Evolutionary conservation across 768 basidiomycete genomes (phyloP).

Genomic region (Phaeotremella fagi): DNA sequence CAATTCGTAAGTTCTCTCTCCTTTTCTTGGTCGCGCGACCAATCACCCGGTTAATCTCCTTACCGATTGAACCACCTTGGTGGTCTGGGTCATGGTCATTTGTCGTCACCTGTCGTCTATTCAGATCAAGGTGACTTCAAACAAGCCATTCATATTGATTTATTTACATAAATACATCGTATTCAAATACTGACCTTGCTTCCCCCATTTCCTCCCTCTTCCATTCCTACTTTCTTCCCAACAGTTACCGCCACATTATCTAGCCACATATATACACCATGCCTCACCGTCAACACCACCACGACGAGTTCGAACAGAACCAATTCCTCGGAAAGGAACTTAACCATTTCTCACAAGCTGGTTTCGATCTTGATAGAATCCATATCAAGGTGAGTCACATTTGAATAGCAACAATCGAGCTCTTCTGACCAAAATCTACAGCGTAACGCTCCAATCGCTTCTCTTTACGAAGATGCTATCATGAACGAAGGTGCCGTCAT

Average conservation of each 20-base stretch:
- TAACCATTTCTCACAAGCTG: conserved; percentile 96
- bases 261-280: conserved; percentile 10
- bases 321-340: conserved; percentile 79
- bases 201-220: background rate
- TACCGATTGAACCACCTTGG: too few relatives aligned
- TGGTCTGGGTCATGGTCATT: too few relatives aligned
- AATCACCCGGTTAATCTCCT: too few relatives aligned
- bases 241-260: background rate
- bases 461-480: conserved; percentile 95
- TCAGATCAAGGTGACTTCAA: too few relatives aligned
- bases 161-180: too few relatives aligned
- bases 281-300: conserved; percentile 27
- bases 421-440: conserved; percentile 3
- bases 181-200: too few relatives aligned
- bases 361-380: conserved; percentile 97
- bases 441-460: conserved; percentile 55
- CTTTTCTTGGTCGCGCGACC: too few relatives aligned
- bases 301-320: conserved; percentile 40
- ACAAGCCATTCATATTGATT: too few relatives aligned
- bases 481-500: conserved; percentile 98
- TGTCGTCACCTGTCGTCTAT: too few relatives aligned
- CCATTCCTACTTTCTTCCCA: background rate
- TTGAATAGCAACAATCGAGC: background rate
- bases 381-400: conserved; percentile 59
- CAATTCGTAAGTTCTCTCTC: background rate